These are phyloP conservation scores for Penicillium expansum DNA, from an alignment of 2,329 filamentous ascomycete species.

Conservation along the genomic window DNA sequence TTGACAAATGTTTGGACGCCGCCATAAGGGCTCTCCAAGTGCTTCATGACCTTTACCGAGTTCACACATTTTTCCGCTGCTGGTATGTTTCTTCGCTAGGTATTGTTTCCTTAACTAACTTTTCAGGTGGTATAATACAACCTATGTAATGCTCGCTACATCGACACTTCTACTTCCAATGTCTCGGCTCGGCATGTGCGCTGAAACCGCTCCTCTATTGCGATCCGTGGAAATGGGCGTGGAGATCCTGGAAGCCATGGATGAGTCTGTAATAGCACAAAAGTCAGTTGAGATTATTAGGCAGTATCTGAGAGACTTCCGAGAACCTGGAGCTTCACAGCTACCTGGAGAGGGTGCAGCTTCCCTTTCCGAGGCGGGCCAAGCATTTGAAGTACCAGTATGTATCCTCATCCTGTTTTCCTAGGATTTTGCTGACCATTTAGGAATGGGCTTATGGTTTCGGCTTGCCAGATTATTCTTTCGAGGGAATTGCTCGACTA, in stretches of 20 bases:
- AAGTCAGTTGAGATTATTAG: conserved; percentile 41
- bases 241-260: conserved; percentile 43
- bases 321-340: conserved; percentile 15
- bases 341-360: not conserved
- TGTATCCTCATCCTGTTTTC: not conserved
- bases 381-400: conserved; percentile 31
- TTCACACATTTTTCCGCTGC: conserved; percentile 43
- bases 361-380: conserved; percentile 3
- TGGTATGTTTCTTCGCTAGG: conserved; percentile 29
- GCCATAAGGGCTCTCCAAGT: conserved; percentile 42
- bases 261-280: conserved; percentile 41
- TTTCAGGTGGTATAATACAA: conserved; percentile 44
- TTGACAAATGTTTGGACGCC: conserved; percentile 40
- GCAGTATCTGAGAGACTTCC: conserved; percentile 33
- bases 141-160: conserved; percentile 43
- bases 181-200: conserved; percentile 30
- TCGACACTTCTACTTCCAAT: conserved; percentile 39
- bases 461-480: conserved; percentile 39
- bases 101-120: not conserved
- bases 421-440: not conserved
- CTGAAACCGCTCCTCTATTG: conserved; percentile 29
- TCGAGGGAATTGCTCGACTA: conserved; percentile 35
- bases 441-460: conserved; percentile 38
- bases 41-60: conserved; percentile 40
- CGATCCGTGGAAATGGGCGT: conserved; percentile 39